A percentile compares a stretch with the other conserved stretches of the same genome.
Evolutionary conservation across 495 filamentous ascomycete genomes (phyloP).

Genomic region (Tuber aestivum): DNA sequence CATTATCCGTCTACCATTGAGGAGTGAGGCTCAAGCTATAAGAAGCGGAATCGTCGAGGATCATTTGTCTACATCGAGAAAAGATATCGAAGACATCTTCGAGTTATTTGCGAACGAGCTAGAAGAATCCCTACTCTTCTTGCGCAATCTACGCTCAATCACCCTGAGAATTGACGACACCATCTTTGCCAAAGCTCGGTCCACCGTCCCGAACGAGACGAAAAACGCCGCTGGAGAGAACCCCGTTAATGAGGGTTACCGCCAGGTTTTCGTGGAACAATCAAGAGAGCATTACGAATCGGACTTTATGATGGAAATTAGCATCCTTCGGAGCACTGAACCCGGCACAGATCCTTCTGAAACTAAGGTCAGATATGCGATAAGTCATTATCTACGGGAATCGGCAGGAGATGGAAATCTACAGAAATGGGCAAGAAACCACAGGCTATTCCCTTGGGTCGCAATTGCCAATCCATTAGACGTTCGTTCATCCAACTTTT

Average conservation of each 20-base stretch:
- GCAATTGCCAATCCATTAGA: constrained; percentile 45
- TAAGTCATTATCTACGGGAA: constrained; percentile 26
- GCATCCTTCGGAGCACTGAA: constrained; percentile 6
- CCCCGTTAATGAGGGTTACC: constrained; percentile 23
- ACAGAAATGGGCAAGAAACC: constrained; percentile 42
- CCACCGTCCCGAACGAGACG: constrained; percentile 19
- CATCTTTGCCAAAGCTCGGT: constrained; percentile 35
- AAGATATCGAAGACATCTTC: constrained; percentile 43
- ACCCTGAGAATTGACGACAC: constrained; percentile 31
- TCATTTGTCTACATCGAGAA: constrained; percentile 27
- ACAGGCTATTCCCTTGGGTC: constrained; percentile 46
- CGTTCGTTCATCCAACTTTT: constrained; percentile 11
- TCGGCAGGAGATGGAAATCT: constrained; percentile 24
- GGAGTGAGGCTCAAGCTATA: constrained; percentile 40
- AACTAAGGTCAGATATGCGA: constrained; percentile 21
- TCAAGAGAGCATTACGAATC: constrained; percentile 17
- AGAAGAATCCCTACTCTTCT: constrained; percentile 43
- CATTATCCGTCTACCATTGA: constrained; percentile 47
- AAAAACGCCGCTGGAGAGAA: not conserved
- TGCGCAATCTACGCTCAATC: constrained; percentile 45
- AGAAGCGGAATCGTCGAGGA: constrained; percentile 42
- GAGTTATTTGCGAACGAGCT: constrained; percentile 43
- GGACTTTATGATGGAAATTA: constrained; percentile 30
- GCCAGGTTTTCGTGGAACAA: constrained; percentile 27
- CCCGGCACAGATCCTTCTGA: not conserved